Conservation (phyloP, 495 filamentous ascomycete species). For the Hypoxylon perforatum region DNA sequence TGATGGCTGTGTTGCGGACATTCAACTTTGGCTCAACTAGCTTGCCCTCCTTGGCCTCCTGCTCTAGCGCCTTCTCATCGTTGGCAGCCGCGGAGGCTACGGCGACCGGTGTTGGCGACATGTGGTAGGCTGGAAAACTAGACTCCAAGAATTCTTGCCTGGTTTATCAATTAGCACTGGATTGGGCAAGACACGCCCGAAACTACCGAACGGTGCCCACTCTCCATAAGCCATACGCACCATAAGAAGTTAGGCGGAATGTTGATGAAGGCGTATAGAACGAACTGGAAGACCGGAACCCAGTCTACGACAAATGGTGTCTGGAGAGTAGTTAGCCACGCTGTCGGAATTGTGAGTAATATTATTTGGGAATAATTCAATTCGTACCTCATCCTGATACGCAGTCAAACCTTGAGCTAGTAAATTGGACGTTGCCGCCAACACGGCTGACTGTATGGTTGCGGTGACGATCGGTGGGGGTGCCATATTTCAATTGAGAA, state of each 20-base stretch:
- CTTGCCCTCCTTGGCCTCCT: constrained; percentile 51
- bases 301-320: constrained; percentile 66
- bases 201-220: not conserved
- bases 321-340: constrained; percentile 49
- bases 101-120: constrained; percentile 48
- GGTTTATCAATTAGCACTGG: constrained; percentile 13
- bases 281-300: constrained; percentile 78
- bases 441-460: constrained; percentile 75
- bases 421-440: constrained; percentile 82
- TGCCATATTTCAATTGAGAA: constrained; percentile 38
- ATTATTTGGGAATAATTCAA: not conserved
- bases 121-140: constrained; percentile 58
- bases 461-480: constrained; percentile 69
- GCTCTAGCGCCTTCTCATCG: constrained; percentile 56
- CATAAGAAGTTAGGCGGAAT: constrained; percentile 90
- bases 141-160: constrained; percentile 65
- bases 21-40: constrained; percentile 66
- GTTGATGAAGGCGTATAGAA: constrained; percentile 77
- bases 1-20: constrained; percentile 77
- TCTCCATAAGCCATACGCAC: constrained; percentile 59
- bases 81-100: constrained; percentile 51
- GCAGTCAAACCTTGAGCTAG: constrained; percentile 82
- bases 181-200: not conserved
- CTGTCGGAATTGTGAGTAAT: not conserved
- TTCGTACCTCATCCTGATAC: constrained; percentile 70